Conservation (phyloP, 352 stramenopile species). For the Pythium sp. region DNA sequence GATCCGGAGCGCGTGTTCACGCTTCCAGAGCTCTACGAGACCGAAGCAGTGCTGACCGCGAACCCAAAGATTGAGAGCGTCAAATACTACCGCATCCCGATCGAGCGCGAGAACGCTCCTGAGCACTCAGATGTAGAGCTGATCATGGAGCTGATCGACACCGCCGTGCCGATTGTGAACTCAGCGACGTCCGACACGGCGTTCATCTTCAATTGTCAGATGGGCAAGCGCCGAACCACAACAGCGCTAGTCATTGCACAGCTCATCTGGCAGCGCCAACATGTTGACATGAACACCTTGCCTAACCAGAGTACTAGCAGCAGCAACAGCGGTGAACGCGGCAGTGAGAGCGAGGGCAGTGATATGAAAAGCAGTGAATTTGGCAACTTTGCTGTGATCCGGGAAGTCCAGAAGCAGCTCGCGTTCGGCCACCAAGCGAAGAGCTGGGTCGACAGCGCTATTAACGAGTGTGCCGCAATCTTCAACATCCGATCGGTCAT, state of each 20-base stretch:
- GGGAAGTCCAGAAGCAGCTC: slow-evolving; percentile 56
- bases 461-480: slow-evolving; percentile 64
- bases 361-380: slow-evolving; percentile 44
- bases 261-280: slow-evolving; percentile 58
- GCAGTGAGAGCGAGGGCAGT: not conserved
- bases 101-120: slow-evolving; percentile 79
- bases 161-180: slow-evolving; percentile 22
- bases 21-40: slow-evolving; percentile 67
- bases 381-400: slow-evolving; percentile 70
- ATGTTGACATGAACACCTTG: slow-evolving; percentile 13
- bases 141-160: slow-evolving; percentile 56
- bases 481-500: slow-evolving; percentile 84
- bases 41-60: slow-evolving; percentile 29
- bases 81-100: slow-evolving; percentile 68
- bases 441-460: slow-evolving; percentile 66
- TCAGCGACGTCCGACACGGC: slow-evolving; percentile 42
- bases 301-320: not conserved
- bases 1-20: slow-evolving; percentile 53
- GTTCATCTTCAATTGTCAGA: slow-evolving; percentile 89
- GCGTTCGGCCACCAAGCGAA: slow-evolving; percentile 57
- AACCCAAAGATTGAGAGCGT: slow-evolving; percentile 42
- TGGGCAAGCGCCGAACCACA: slow-evolving; percentile 82
- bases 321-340: not conserved
- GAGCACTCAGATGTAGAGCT: slow-evolving; percentile 73
- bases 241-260: slow-evolving; percentile 69